Base-by-base conservation (phyloP, 2,329 filamentous ascomycete genomes). In the Cladosporium sp. region DNA sequence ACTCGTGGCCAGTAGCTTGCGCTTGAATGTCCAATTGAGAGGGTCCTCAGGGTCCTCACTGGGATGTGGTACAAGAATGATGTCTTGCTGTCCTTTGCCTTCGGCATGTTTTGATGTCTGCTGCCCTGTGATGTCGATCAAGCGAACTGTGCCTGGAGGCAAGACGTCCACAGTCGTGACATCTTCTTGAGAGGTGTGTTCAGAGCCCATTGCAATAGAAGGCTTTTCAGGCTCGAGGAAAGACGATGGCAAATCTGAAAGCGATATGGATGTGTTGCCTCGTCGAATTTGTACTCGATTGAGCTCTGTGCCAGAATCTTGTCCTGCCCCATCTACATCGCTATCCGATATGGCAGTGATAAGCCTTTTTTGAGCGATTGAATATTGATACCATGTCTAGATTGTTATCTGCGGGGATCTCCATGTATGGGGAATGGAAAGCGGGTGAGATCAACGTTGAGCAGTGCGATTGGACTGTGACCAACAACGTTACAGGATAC, bases 31-130 rank as follows among this genome's bases (percentile, higher is more conserved):
- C 71, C 70, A 72, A 49, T 72, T 72, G 26, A 66, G 69, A 14
- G 80, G 80, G 67, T 82, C 80, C 59, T 82, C 79, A 1, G 80
- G 80, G 67, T 83, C 79, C 49, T 72, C 69, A 1, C 80, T 82
- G 0, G 81, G 82, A 2, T 71, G 76, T 12, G 80, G 79, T 5
- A 81, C 71, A n/a, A 81, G 72, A 10, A 81, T 75, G 21, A 81
- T 78, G 49, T 80, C 79, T 64, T 70, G 72, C 26, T 75, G 71
- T 5, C 75, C 74, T 23, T 56, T 63, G 31, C 73, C 72, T 23
- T 68, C 68, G 18, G 78, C 76, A 70, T 80, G 79, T 50, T 75
- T 75, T 8, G 71, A 71, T 21, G 72, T 69, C 67, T 80, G 72
- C 2, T 72, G 78, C 7, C 78, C 76, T 21, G 78, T 72, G 14